Percentiles rank a stretch among this genome's conserved stretches.
Conservation (phyloP, 306 rosid species). For the Gleditsia sinensis region DNA sequence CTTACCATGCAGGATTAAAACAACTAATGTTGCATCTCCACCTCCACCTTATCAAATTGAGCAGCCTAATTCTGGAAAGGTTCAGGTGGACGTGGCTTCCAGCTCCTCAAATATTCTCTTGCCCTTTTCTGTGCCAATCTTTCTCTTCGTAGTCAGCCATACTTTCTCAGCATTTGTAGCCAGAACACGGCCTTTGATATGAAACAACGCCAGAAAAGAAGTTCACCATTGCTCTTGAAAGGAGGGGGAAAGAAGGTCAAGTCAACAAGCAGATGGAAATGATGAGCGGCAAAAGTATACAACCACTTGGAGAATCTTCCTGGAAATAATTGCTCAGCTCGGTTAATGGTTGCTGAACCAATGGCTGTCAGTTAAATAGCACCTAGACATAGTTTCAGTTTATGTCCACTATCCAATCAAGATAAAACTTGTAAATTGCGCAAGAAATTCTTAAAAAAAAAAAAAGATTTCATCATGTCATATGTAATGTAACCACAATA, state of each 20-base stretch:
- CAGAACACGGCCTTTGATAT: too few species aligned
- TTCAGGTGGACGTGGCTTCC: conserved; percentile 43
- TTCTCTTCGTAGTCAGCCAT: conserved; percentile 32
- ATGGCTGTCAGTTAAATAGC: neutral
- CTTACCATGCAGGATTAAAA: conserved; percentile 46
- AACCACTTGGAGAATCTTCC: too few species aligned
- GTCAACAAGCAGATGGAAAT: too few species aligned
- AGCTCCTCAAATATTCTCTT: conserved; percentile 47
- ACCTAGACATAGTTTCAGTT: neutral
- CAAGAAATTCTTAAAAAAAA: conserved; percentile 13
- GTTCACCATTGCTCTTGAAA: neutral
- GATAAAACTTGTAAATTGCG: conserved; percentile 7
- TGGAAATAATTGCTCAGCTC: too few species aligned
- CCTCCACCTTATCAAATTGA: conserved; percentile 37
- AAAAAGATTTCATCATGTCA: too few species aligned
- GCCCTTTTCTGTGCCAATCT: conserved; percentile 41
- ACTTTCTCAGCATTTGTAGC: conserved; percentile 22
- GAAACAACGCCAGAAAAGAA: conserved; percentile 23
- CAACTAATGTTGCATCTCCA: conserved; percentile 31
- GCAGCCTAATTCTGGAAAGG: conserved; percentile 44
- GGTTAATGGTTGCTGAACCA: conserved; percentile 10
- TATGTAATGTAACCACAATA: too few species aligned
- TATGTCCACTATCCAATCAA: neutral
- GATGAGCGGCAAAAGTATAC: too few species aligned
- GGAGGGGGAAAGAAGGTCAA: neutral